phyloP scores from a whole-genome alignment of 345 rosid genomes.

The Lagerstroemia speciosa region DNA sequence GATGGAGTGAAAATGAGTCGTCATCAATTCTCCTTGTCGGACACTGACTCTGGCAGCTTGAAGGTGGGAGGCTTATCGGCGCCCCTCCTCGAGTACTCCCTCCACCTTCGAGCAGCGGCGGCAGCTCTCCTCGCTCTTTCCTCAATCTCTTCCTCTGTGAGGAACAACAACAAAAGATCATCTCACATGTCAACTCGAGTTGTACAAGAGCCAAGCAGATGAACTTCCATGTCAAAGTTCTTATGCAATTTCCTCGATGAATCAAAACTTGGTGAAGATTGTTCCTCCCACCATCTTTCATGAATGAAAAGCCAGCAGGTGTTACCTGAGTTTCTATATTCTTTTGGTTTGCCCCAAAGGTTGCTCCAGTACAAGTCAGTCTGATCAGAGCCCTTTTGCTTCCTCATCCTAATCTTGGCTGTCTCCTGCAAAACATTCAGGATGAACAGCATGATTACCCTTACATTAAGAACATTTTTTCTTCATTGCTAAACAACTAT shows the following conservation, averaged over 20 bases:
- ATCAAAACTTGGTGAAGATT: background rate
- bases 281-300: background rate
- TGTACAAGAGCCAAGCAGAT: background rate
- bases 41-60: constrained; percentile 69
- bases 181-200: background rate
- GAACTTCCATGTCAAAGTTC: background rate
- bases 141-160: constrained; percentile 72
- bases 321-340: constrained; percentile 51
- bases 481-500: background rate
- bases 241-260: background rate
- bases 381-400: constrained; percentile 39
- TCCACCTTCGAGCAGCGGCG: constrained; percentile 83
- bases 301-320: background rate
- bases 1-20: background rate
- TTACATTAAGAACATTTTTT: background rate
- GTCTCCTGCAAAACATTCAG: constrained; percentile 36
- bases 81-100: constrained; percentile 85
- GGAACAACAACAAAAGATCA: background rate
- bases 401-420: constrained; percentile 71
- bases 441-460: background rate
- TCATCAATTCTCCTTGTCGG: constrained; percentile 26
- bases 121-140: constrained; percentile 74
- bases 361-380: constrained; percentile 58
- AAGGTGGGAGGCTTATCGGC: constrained; percentile 66
- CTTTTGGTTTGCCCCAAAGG: constrained; percentile 55